Evolutionary conservation across 2,329 filamentous ascomycete genomes (phyloP), one percentile per base, ranked within the genome.

Genomic region (Grosmannia penicillata): DNA sequence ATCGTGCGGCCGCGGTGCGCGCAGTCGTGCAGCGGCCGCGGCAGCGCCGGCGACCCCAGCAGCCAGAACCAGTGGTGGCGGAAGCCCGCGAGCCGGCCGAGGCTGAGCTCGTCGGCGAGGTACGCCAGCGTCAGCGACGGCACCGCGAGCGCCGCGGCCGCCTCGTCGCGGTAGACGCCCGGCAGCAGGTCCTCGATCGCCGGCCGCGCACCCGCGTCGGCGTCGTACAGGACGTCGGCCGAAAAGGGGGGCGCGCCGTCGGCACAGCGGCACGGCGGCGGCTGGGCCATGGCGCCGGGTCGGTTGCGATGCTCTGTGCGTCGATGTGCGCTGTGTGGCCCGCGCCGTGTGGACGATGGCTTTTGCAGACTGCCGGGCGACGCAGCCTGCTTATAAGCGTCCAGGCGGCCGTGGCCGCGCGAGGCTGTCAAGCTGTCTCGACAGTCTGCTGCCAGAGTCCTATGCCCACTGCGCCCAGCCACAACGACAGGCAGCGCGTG

Each of bases 21-120:
- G 32, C 47, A 44, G 43, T 48, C 42, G 37, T 51, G 48, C 37
- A 51, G 41, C 6, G 49, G 47, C 8, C 47, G 45, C 11, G 49
- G 49, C 30, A 48, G 41, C 3, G 39, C 39, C 2, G 46, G 46
- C 22, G 41, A 23, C 19, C 43, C 43, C 4, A 48, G 44, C 38
- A 48, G 46, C 46, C 46, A 48, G 38, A 46, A 45, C 46, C 44
- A 46, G 43, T 45, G 44, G 41, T 42, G 41, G 36, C 15, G n/a
- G 36, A 41, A 43, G 35, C 39, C 39, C 32, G 46, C 46, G 33
- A 48, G 46, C 9, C 44, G 44, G 33, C 43, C 43, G 15, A 48
- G 44, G 10, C 44, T 44, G 22, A 48, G 39, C 41, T 46, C 46
- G 17, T 37, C 36, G 10, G 27, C 33, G 3, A 48, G 41, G 23